Conservation (phyloP, 2,329 filamentous ascomycete species). For the Cladosporium halotolerans region DNA sequence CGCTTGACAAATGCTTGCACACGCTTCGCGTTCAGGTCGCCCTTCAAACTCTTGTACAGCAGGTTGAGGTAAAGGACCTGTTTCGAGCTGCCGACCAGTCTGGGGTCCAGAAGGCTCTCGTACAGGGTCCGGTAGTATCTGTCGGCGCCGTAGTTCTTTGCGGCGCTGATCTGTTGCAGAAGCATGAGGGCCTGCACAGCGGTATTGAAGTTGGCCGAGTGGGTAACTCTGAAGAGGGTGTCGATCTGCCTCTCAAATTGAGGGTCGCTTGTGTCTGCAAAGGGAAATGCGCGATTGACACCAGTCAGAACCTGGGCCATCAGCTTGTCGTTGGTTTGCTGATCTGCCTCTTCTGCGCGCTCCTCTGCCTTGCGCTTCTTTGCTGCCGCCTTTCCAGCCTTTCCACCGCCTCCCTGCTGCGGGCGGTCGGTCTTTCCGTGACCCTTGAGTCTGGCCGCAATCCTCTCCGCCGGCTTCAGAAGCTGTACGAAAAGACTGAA, state of each 20-base stretch:
- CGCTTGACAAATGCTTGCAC: conserved; percentile 96
- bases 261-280: conserved; percentile 72
- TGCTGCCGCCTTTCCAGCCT: conserved; percentile 48
- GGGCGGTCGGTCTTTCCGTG: conserved; percentile 23
- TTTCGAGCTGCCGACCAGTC: conserved; percentile 84
- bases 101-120: conserved; percentile 86
- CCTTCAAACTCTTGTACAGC: conserved; percentile 79
- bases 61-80: conserved; percentile 93
- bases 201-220: conserved; percentile 98
- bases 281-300: conserved; percentile 93
- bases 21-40: conserved; percentile 80
- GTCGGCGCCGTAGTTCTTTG: conserved; percentile 75
- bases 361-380: conserved; percentile 40
- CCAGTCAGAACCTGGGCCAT: conserved; percentile 87
- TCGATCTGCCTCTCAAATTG: conserved; percentile 84
- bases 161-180: conserved; percentile 82
- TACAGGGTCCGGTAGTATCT: conserved; percentile 94
- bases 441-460: conserved; percentile 22
- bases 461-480: conserved; percentile 55
- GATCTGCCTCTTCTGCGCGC: conserved; percentile 30
- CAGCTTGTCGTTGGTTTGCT: conserved; percentile 79
- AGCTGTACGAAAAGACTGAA: conserved; percentile 82
- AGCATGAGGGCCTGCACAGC: conserved; percentile 91
- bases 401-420: conserved; percentile 48
- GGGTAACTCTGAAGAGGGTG: conserved; percentile 90